A percentile compares a stretch with the other conserved stretches of the same genome.
These are phyloP conservation scores for Tephrocybe sp. DNA, from an alignment of 768 basidiomycete species.

Conservation along the genomic window DNA sequence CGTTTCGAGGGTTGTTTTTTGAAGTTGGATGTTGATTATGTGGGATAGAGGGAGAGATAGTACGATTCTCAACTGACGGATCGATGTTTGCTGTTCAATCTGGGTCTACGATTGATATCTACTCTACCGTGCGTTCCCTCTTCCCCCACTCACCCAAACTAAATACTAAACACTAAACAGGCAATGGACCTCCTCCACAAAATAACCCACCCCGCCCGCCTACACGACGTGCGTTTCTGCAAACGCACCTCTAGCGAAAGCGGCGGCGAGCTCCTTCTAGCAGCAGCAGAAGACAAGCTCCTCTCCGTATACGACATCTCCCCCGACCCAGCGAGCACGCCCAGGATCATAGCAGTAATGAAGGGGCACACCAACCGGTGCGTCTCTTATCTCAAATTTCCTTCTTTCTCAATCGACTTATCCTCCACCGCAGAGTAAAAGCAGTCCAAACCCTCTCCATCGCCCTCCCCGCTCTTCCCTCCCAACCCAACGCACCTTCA, in stretches of 20 bases:
- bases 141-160: neutral
- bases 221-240: constrained; percentile 84
- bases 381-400: constrained; percentile 20
- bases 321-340: constrained; percentile 41
- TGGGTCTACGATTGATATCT: constrained; percentile 76
- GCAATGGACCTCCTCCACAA: constrained; percentile 77
- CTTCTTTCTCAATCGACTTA: neutral
- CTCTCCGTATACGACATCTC: constrained; percentile 73
- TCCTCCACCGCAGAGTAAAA: constrained; percentile 61
- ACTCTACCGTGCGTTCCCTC: constrained; percentile 62
- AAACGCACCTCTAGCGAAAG: constrained; percentile 52
- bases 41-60: constrained; percentile 82
- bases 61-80: constrained; percentile 83
- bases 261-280: constrained; percentile 70
- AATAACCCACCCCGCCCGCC: constrained; percentile 74
- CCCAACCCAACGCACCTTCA: constrained; percentile 4
- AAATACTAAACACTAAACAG: constrained; percentile 38
- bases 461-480: constrained; percentile 44
- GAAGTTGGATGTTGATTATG: neutral
- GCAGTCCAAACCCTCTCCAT: constrained; percentile 69
- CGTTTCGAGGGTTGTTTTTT: constrained; percentile 15
- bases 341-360: constrained; percentile 68
- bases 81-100: constrained; percentile 79
- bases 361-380: constrained; percentile 88
- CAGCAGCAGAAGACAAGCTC: constrained; percentile 89